A percentile compares a stretch with the other conserved stretches of the same genome.
Evolutionary conservation across 257 asterid species (phyloP).

Genomic region (Solanum phureja): DNA sequence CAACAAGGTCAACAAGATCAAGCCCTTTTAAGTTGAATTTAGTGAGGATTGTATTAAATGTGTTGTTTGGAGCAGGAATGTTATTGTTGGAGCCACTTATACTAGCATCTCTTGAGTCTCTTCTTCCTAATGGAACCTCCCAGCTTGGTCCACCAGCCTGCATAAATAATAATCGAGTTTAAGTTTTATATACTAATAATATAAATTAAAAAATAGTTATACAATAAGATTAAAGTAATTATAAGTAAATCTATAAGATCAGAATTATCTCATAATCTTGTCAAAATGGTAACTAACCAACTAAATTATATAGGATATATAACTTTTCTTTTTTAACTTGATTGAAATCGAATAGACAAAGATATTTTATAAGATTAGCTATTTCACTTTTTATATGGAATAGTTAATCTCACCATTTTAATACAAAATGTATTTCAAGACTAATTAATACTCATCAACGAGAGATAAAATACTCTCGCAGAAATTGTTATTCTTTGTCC

Average conservation of each 20-base stretch:
- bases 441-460: too few relatives aligned
- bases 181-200: neutral
- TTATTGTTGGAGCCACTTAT: slow-evolving; percentile 76
- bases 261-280: neutral
- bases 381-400: too few relatives aligned
- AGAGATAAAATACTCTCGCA: neutral
- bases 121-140: slow-evolving; percentile 84
- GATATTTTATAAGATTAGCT: too few relatives aligned
- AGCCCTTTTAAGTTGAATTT: slow-evolving; percentile 65
- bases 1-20: slow-evolving; percentile 60
- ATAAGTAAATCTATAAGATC: neutral
- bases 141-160: slow-evolving; percentile 82
- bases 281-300: neutral
- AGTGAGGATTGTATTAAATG: slow-evolving; percentile 72
- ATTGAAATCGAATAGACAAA: neutral
- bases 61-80: slow-evolving; percentile 90
- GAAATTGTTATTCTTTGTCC: neutral
- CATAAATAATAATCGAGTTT: neutral
- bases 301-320: neutral
- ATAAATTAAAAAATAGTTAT: neutral
- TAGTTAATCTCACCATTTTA: neutral
- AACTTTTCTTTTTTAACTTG: neutral
- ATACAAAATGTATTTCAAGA: neutral
- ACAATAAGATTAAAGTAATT: neutral
- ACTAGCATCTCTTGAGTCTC: slow-evolving; percentile 76